Percentiles rank a stretch among this genome's conserved stretches.
These are phyloP conservation scores for Stevia rebaudiana DNA, from an alignment of 140 eudicot species.

Conservation along the genomic window DNA sequence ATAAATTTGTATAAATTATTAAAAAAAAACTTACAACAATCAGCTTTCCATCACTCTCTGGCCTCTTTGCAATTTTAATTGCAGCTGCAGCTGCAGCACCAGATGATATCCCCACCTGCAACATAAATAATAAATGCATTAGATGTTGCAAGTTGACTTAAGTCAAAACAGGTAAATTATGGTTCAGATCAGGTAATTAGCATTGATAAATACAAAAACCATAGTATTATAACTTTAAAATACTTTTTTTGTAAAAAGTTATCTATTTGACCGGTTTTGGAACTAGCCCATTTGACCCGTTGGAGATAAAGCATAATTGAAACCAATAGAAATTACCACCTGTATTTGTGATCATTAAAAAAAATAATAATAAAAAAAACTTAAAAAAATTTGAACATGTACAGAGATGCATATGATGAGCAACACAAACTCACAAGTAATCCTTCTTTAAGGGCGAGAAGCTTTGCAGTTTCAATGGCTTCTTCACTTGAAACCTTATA, in stretches of 20 bases:
- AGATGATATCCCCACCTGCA: conserved; percentile 72
- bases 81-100: conserved; percentile 83
- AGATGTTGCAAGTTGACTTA: background rate
- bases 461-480: conserved; percentile 75
- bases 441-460: conserved; percentile 78
- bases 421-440: conserved; percentile 44
- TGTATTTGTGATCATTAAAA: background rate
- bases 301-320: background rate
- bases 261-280: background rate
- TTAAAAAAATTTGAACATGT: background rate
- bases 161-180: background rate
- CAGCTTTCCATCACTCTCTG: conserved; percentile 67
- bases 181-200: background rate
- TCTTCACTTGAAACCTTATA: conserved; percentile 74
- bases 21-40: conserved; percentile 54
- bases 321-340: background rate
- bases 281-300: background rate
- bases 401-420: background rate
- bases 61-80: conserved; percentile 55
- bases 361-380: no score
- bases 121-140: background rate
- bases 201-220: background rate
- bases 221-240: background rate
- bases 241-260: background rate
- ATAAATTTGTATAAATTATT: background rate